Base-by-base conservation (phyloP, 2,329 filamentous ascomycete genomes). In the Leptographium procerum region DNA sequence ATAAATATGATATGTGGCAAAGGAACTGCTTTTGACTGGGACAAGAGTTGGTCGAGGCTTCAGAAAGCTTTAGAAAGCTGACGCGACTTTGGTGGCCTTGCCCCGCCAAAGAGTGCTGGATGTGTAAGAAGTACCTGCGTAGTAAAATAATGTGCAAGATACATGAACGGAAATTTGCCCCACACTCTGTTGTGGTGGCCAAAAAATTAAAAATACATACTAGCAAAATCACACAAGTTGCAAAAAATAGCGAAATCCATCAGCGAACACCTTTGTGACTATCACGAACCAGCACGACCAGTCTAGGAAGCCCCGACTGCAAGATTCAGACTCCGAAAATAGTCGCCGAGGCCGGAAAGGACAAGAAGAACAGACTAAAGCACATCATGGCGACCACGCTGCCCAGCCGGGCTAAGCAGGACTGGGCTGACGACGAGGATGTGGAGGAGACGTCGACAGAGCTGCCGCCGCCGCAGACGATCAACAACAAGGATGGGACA, bases 361-460 rank as follows among this genome's bases (percentile, higher is more conserved):
- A 24, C 33, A 50, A 56, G 40, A 60, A 33, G 33, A 51, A 48
- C 24, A 56, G 22, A 31, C 16, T 48, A 8, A 36, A 45, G 56
- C n/a, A 19, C 26, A 59, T 45, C 52, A 65, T 63, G 61, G 55
- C 62, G 58, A 56, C 61, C 31, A 40, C 62, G 40, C 52, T 63
- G 47, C 55, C 64, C 31, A 62, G 47, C 48, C 60, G 61, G 47
- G 58, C 62, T 52, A 79, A 77, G 71, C 77, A 79, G 66, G 91
- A 96, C 81, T 97, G 92, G 92, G 92, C 94, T 72, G 94, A 97
- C 77, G 89, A 94, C 72, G 91, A 95, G 72, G 89, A 92, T 69
- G 87, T 90, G 75, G 88, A 94, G 75, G 83, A 88, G 77, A 77
- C 72, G 54, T 69, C 72, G 56, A 73, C 74, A 64, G 81, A 84